These are phyloP conservation scores for Babesia ovata DNA, from an alignment of 169 alveolate species.

Conservation along the genomic window DNA sequence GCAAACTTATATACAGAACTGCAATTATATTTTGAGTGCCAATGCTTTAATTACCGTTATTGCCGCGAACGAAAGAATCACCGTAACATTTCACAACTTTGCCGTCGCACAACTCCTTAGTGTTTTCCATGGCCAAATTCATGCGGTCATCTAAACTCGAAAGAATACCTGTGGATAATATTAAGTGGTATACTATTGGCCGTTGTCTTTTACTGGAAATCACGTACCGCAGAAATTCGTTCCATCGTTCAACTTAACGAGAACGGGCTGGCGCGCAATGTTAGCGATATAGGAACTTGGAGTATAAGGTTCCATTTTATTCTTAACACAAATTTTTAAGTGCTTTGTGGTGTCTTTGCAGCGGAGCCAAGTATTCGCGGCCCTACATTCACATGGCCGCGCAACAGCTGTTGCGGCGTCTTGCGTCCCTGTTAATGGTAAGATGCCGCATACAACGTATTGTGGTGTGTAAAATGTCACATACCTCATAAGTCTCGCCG, in stretches of 20 bases:
- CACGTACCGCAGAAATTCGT: constrained; percentile 64
- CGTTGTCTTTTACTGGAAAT: background rate
- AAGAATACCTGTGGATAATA: constrained; percentile 62
- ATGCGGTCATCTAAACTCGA: constrained; percentile 86
- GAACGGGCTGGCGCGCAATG: constrained; percentile 66
- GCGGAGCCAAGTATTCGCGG: constrained; percentile 2
- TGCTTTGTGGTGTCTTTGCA: background rate
- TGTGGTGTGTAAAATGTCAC: background rate
- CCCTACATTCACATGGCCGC: constrained; percentile 38
- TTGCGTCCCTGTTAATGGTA: constrained; percentile 50
- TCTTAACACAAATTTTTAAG: background rate
- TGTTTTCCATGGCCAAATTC: constrained; percentile 85
- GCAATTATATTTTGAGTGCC: background rate
- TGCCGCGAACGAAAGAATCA: constrained; percentile 87
- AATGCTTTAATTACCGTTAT: constrained; percentile 69
- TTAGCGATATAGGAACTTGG: constrained; percentile 57
- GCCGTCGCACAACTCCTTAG: constrained; percentile 82
- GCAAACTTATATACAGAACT: constrained; percentile 59
- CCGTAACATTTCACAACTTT: constrained; percentile 77
- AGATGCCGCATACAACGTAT: background rate
- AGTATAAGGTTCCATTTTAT: constrained; percentile 36
- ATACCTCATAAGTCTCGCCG: constrained; percentile 72
- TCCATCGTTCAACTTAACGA: constrained; percentile 76
- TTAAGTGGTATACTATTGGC: background rate
- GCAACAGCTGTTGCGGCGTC: constrained; percentile 66